Evolutionary conservation across 2,329 filamentous ascomycete genomes (phyloP), one percentile per base, ranked within the genome.

Genomic region (Rugonectria rugulosa): DNA sequence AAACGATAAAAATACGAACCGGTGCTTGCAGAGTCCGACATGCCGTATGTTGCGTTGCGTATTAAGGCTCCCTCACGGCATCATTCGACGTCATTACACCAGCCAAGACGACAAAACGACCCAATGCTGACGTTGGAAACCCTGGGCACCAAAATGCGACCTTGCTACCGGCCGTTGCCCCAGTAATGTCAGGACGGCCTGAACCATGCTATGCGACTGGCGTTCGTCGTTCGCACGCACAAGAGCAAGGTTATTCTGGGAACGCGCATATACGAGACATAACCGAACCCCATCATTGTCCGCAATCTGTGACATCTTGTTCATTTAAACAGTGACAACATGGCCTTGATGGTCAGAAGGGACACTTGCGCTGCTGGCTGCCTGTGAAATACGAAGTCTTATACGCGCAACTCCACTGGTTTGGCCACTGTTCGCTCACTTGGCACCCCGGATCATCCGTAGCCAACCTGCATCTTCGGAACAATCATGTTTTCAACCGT

Each of bases 181-280:
- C 38, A 43, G 47, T 23, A 51, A 51, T 51, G 23, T 26, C 46
- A 32, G 21, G 46, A 49, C 36, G 41, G 32, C n/a, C 20, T 31
- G 34, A 20, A 32, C 34, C 32, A 32, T 24, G 24, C 36, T 37
- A 20, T 23, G 24, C 15, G 14, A 6, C 32, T 37, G 34, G 34
- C 17, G 34, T 37, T 37, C 34, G 34, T 20, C 34, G 19, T 42
- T 15, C 17, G 19, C 19, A 42, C 21, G 37, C 26, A 10, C 24
- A 11, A 14, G 26, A 10, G 8, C 24, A 11, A 24, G 20, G 19
- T 26, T 41, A 26, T 41, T 23, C 19, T 23, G 12, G 37, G 21
- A 41, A 24, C 20, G 6, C 37, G 20, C 20, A 24, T 15, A 41
- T 20, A 41, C 37, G 37, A 41, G 37, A 24, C 37, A 23, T 7